A percentile compares a stretch with the other conserved stretches of the same genome.
Evolutionary conservation across 768 basidiomycete species (phyloP).

Genomic region (Tricholoma terreum): DNA sequence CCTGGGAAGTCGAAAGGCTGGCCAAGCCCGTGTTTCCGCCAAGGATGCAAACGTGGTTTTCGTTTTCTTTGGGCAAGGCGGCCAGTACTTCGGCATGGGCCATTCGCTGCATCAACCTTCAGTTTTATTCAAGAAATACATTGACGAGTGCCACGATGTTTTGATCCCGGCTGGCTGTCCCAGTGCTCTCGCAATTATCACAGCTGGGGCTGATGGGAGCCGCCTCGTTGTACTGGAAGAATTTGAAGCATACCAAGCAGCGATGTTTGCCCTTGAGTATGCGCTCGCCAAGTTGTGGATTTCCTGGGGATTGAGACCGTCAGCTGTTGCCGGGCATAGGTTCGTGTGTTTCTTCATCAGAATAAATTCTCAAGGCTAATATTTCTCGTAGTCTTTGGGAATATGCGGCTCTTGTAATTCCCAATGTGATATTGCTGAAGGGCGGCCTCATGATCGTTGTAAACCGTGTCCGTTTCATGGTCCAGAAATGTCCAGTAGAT

Average conservation of each 20-base stretch:
- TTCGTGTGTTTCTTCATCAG: slow-evolving; percentile 25
- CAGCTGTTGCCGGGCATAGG: slow-evolving; percentile 73
- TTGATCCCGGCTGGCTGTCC: slow-evolving; percentile 48
- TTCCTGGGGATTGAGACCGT: slow-evolving; percentile 61
- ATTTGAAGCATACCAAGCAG: slow-evolving; percentile 47
- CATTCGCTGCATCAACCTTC: slow-evolving; percentile 48
- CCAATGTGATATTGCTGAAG: slow-evolving; percentile 53
- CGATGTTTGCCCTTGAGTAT: slow-evolving; percentile 62
- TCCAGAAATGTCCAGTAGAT: slow-evolving; percentile 39
- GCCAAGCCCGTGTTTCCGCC: slow-evolving; percentile 22
- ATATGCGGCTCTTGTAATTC: slow-evolving; percentile 67
- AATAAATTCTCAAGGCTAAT: slow-evolving; percentile 4
- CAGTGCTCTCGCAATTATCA: slow-evolving; percentile 46
- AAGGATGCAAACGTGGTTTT: slow-evolving; percentile 44
- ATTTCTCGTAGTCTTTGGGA: slow-evolving; percentile 64
- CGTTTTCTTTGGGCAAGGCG: slow-evolving; percentile 74
- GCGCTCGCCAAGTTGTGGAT: slow-evolving; percentile 63
- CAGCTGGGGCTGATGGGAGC: slow-evolving; percentile 17
- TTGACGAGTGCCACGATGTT: slow-evolving; percentile 57
- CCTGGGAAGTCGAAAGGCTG: slow-evolving; percentile 42
- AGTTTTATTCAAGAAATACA: slow-evolving; percentile 42
- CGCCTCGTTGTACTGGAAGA: slow-evolving; percentile 29
- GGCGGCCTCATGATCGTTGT: slow-evolving; percentile 59
- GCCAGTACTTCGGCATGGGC: slow-evolving; percentile 68
- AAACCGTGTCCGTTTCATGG: slow-evolving; percentile 54